Conservation (phyloP, 1,139 yeast genomes). For the Lodderomyces pseudojiufengensis region DNA sequence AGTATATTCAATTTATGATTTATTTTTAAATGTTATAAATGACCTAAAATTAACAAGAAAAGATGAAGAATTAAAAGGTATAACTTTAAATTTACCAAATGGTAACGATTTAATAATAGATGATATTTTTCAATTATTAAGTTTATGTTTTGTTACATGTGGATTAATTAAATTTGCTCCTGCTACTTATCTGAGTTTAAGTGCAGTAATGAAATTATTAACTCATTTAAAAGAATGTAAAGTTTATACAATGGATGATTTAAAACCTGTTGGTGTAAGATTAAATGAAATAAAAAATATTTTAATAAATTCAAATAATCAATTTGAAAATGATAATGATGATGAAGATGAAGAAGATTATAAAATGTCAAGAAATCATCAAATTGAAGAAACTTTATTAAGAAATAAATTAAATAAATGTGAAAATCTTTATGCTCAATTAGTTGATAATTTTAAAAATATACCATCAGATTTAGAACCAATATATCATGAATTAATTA, state of each 20-base stretch:
- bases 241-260: slow-evolving; percentile 79
- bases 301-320: slow-evolving; percentile 44
- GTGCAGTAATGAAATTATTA: slow-evolving; percentile 78
- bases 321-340: slow-evolving; percentile 24
- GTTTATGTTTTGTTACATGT: slow-evolving; percentile 83
- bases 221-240: slow-evolving; percentile 78
- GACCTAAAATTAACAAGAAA: slow-evolving; percentile 48
- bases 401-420: slow-evolving; percentile 60
- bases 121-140: slow-evolving; percentile 82
- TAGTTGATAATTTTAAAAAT: slow-evolving; percentile 51
- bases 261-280: slow-evolving; percentile 69
- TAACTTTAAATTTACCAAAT: slow-evolving; percentile 35
- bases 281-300: slow-evolving; percentile 64
- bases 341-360: slow-evolving; percentile 13
- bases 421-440: slow-evolving; percentile 46
- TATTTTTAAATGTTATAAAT: slow-evolving; percentile 48
- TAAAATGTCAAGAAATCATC: slow-evolving; percentile 20
- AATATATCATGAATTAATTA: slow-evolving; percentile 46
- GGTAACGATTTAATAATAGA: slow-evolving; percentile 71
- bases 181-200: slow-evolving; percentile 84
- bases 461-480: slow-evolving; percentile 54
- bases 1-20: slow-evolving; percentile 52
- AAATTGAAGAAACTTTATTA: slow-evolving; percentile 57
- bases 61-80: slow-evolving; percentile 46
- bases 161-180: slow-evolving; percentile 90